Base-by-base conservation (phyloP, 2,329 filamentous ascomycete species). In the Fusarium sarcochroum region DNA sequence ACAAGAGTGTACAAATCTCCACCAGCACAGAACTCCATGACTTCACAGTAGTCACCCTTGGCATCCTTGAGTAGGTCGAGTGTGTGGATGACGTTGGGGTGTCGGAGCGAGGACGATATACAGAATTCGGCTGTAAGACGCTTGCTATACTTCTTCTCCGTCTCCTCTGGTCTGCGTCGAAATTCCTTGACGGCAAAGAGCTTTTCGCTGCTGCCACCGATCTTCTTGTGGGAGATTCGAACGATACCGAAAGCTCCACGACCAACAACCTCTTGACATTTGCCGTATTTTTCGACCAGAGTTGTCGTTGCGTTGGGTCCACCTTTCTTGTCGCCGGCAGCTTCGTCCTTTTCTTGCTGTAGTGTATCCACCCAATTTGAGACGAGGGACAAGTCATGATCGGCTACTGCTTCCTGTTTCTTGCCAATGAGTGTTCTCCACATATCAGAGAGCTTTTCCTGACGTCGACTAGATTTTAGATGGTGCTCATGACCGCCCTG, bases 141-240 rank as follows among this genome's bases (percentile, higher is more conserved):
- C 79, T 98, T 99, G 85, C 96, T 97, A 80, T 98, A 99, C 78
- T 97, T 97, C 83, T 97, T 97, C 73, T 94, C 91, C 15, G 93
- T 97, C 81, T 99, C 96, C 74, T 97, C 93, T 2, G 95, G 94
- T 48, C 94, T 89, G 69, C 95, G 92, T 61, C 95, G 93, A 82
- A 99, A 99, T 80, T 99, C 96, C 82, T 99, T 99, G 76, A 99
- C 95, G 37, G 96, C 96, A 76, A 96, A 99, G 11, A 99, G 86
- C 82, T 97, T 94, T 81, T 98, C 96, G 72, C 87, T 89, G 73
- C 87, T 90, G 74, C 90, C 92, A 15, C 93, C 92, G 63, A 97
- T 87, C 64, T 93, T 91, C 82, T 99, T 99, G 87, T 98, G 96
- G 17, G 95, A 97, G 79, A 98, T 97, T 64, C 96, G 90, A 69